A percentile compares a stretch with the other conserved stretches of the same genome.
phyloP scores from a whole-genome alignment of 352 stramenopile species.

The Phytophthora vignae region DNA sequence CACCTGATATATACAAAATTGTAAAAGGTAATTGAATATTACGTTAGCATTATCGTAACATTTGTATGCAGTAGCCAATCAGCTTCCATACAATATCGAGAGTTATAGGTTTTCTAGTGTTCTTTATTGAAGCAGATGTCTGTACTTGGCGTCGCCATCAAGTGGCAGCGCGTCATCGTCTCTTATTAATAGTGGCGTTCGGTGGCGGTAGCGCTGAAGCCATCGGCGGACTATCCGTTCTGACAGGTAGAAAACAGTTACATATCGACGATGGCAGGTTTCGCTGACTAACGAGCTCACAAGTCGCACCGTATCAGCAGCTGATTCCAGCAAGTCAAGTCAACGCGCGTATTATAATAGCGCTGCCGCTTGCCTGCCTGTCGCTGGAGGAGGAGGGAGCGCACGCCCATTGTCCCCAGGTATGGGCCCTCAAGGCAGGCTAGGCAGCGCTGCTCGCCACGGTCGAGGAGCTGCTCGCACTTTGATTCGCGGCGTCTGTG shows the following conservation, averaged over 20 bases:
- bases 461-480: background rate
- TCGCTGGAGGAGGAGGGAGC: no score
- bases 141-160: background rate
- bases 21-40: no score
- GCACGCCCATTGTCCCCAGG: background rate
- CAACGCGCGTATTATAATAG: no score
- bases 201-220: constrained; percentile 17
- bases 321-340: background rate
- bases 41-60: no score
- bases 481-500: constrained; percentile 29
- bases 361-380: no score
- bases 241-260: constrained; percentile 1
- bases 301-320: background rate
- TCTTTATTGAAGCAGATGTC: no score
- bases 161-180: background rate
- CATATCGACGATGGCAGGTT: constrained; percentile 14
- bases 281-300: background rate
- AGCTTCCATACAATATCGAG: no score
- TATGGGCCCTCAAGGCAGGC: no score
- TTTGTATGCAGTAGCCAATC: no score
- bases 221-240: constrained; percentile 1
- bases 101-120: no score
- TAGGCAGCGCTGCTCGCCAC: background rate
- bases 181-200: no score
- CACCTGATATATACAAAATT: no score